Evolutionary conservation across 2,329 filamentous ascomycete species (phyloP), one percentile per base, ranked within the genome.

Genomic region (Scytalidium sp.): DNA sequence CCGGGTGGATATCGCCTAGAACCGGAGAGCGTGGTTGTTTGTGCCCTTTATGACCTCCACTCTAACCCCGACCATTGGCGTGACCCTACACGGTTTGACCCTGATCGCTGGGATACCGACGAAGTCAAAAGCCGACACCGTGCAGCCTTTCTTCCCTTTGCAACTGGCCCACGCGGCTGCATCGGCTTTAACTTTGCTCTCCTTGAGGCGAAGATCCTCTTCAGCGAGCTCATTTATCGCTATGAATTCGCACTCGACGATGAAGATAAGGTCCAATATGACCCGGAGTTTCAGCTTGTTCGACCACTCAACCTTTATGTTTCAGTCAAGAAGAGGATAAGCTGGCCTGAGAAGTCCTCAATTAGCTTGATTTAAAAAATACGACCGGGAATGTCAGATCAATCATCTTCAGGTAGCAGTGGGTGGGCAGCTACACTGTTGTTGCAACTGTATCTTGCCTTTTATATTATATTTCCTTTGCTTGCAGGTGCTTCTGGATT

Each of bases 1-100:
- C 74, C 74, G 0, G 73, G 72, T 0, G 74, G 73, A 0, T 76
- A 75, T 58, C 63, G 65, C 20, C 55, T 76, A 0, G 69, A 70
- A 2, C 61, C 65, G 42, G 68, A 67, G 61, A 46, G 48, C 3
- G 46, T 58, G 9, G 54, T 62, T 40, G 55, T 61, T 19, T 36
- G 49, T 15, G 51, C 45, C 2, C 49, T 60, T 13, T 50, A 60
- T 19, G 43, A 50, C 19, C 54, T 61, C 36, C 57, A 62, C 19
- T 54, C 54, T 17, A 57, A 56, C 27, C 52, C 52, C 17, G 49
- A 55, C 21, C 19, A 56, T 15, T 60, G 56, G 58, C 39, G 49
- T 3, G 43, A 57, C 22, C 55, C 53, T 9, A 40, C 46, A 11
- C 39, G 48, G 9, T 58, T 58, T n/a, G 27, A 59, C 36, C 50